These are phyloP conservation scores for Selaginella tamariscina DNA, from an alignment of 75 land plant species.

Conservation along the genomic window DNA sequence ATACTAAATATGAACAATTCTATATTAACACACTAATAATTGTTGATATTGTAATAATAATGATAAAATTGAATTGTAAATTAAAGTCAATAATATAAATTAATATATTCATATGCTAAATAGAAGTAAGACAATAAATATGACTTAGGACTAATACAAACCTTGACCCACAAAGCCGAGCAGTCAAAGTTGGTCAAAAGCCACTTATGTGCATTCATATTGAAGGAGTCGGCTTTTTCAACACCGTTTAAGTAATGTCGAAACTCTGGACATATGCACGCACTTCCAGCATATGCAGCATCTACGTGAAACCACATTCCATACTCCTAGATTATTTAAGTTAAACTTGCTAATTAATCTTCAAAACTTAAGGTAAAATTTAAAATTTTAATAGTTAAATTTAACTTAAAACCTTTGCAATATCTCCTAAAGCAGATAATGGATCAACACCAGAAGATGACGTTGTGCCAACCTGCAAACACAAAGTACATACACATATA, in stretches of 20 bases:
- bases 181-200: slow-evolving; percentile 88
- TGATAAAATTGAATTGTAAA: no score
- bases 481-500: no score
- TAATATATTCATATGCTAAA: no score
- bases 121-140: background rate
- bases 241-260: slow-evolving; percentile 75
- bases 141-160: slow-evolving; percentile 13
- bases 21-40: background rate
- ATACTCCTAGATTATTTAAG: no score
- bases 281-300: slow-evolving; percentile 91
- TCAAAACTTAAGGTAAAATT: slow-evolving; percentile 79
- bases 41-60: background rate
- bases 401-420: slow-evolving; percentile 51
- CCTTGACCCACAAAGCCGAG: slow-evolving; percentile 81
- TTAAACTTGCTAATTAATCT: no score
- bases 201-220: slow-evolving; percentile 95
- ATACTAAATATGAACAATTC: background rate
- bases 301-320: no score
- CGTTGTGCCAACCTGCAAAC: no score
- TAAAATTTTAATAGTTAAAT: slow-evolving; percentile 22
- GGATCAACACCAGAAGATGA: no score
- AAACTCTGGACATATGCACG: slow-evolving; percentile 91
- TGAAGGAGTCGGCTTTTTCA: slow-evolving; percentile 76
- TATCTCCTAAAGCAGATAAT: no score
- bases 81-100: no score